A percentile compares a stretch with the other conserved stretches of the same genome.
Conservation (phyloP, 352 stramenopile genomes). For the Phytopythium cucurbitacearum region DNA sequence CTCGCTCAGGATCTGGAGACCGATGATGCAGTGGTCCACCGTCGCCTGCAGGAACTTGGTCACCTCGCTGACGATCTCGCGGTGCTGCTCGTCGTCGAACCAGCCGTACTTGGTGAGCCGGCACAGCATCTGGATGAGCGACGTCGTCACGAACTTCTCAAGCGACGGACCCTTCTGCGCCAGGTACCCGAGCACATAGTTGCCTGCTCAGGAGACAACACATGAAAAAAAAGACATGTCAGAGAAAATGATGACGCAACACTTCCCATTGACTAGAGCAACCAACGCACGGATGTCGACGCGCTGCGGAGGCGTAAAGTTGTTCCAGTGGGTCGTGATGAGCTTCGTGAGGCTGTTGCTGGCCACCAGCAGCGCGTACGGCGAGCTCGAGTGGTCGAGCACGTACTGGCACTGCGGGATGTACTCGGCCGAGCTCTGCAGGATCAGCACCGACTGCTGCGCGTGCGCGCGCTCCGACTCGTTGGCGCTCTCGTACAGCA, state of each 20-base stretch:
- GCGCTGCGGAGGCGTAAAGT: constrained; percentile 78
- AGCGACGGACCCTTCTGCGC: constrained; percentile 93
- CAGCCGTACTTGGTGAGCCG: constrained; percentile 98
- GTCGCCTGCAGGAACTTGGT: constrained; percentile 97
- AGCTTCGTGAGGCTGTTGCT: constrained; percentile 96
- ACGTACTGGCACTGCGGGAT: constrained; percentile 99
- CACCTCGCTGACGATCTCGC: constrained; percentile 96
- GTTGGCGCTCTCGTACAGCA: constrained; percentile 76
- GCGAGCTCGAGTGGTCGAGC: constrained; percentile 93
- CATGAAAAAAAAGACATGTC: constrained; percentile 25
- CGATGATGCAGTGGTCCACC: constrained; percentile 97
- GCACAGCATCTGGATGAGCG: constrained; percentile 96
- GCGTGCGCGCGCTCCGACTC: constrained; percentile 68
- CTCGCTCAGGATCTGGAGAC: constrained; percentile 97
- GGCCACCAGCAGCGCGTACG: constrained; percentile 95
- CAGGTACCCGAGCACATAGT: constrained; percentile 97
- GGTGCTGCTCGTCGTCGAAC: constrained; percentile 97
- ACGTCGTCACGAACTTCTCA: constrained; percentile 94
- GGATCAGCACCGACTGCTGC: constrained; percentile 78
- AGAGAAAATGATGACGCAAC: background rate
- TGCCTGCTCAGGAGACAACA: constrained; percentile 49
- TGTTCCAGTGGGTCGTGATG: constrained; percentile 97
- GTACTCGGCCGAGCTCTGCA: constrained; percentile 93
- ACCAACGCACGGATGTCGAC: constrained; percentile 89
- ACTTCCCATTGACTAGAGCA: background rate